Conservation (phyloP, 495 filamentous ascomycete genomes). For the Aspergillus asperescens region DNA sequence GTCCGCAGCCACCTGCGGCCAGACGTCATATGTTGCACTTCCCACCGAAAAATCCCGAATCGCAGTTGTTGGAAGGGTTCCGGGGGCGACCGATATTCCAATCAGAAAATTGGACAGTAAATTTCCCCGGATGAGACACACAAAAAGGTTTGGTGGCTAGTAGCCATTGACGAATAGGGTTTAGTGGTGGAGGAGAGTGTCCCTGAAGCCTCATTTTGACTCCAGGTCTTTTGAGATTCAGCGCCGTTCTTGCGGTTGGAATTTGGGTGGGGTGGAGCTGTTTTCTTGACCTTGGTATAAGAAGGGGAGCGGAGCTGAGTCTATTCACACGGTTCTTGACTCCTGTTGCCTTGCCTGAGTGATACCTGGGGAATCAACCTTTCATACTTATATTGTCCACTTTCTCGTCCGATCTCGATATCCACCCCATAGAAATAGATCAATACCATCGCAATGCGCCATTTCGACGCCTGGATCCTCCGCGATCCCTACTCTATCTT, state of each 20-base stretch:
- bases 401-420: neutral
- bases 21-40: constrained; percentile 35
- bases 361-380: no score
- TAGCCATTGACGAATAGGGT: neutral
- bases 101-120: neutral
- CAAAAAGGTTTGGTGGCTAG: neutral
- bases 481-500: constrained; percentile 45
- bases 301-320: neutral
- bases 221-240: neutral
- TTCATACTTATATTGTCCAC: neutral
- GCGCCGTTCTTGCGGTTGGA: neutral
- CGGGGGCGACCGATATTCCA: neutral
- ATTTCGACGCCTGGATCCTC: constrained; percentile 44
- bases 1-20: constrained; percentile 10
- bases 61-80: neutral
- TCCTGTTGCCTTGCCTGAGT: no score
- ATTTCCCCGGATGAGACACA: constrained; percentile 7
- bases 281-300: neutral
- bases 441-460: constrained; percentile 30
- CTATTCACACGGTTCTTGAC: neutral
- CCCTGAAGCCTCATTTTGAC: neutral
- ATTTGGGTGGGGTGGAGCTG: neutral
- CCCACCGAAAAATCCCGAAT: constrained; percentile 18
- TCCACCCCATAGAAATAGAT: neutral
- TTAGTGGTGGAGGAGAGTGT: no score